Base-by-base conservation (phyloP, 495 filamentous ascomycete species). In the Tuber calosporum region DNA sequence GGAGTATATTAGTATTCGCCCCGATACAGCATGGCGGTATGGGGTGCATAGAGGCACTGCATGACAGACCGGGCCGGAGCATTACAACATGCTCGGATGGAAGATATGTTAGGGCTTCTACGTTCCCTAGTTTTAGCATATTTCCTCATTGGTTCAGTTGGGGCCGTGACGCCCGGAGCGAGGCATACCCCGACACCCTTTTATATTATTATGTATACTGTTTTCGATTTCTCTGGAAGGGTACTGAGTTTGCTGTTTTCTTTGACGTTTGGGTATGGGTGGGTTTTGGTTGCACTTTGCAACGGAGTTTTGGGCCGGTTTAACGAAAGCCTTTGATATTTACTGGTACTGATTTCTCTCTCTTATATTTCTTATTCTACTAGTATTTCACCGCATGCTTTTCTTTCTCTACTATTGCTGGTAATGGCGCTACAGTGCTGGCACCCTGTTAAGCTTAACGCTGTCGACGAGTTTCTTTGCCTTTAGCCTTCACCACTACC, bases 281-380 rank as follows among this genome's bases (percentile, higher is more conserved):
- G 36, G 73, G 73, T 19, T 75, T 62, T 26, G 75, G 75, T 75
- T 72, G 66, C 68, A 71, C 75, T 71, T 75, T 66, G 43, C 75
- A 53, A 69, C 71, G 75, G 75, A 77, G 75, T 77, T 77, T 76
- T 22, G 68, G 75, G 43, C 66, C 67, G 68, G n/a, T 58, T 75
- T 34, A 62, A 75, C 38, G 74, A 69, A 69, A 76, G 40, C 70
- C 53, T 39, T 75, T 66, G 36, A 67, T 68, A 67, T 43, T 62
- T 76, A 42, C 66, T 71, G 68, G 41, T 7, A 66, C 71, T 68
- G 39, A n/a, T 75, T 71, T 76, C 5, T 43, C 69, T 26, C 41
- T 67, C 2, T 58, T 75, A 58, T 42, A 6, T 76, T 74, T 76
- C 13, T 53, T 43, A 45, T 72, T 26, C 62, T 72, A 62, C 40